Evolutionary conservation across 2,329 filamentous ascomycete genomes (phyloP).

Genomic region (Mollisia scopiformis): DNA sequence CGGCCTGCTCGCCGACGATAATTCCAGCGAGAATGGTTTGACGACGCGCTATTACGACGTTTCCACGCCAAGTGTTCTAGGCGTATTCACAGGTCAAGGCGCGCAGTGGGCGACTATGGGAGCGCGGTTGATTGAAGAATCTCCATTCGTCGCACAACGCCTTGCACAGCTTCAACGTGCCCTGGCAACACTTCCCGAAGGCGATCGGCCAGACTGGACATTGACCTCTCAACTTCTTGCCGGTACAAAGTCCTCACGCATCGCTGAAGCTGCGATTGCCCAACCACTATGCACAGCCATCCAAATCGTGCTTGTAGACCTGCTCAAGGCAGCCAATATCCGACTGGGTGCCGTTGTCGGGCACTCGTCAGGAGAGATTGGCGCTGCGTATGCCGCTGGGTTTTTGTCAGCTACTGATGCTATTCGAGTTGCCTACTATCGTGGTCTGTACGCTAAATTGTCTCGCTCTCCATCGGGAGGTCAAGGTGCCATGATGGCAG

Average conservation of each 20-base stretch:
- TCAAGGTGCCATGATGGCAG: conserved; percentile 54
- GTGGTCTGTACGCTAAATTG: conserved; percentile 36
- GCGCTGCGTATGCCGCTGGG: conserved; percentile 46
- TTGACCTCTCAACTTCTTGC: too few relatives aligned
- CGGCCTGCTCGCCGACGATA: too few relatives aligned
- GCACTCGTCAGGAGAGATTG: conserved; percentile 52
- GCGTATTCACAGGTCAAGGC: conserved; percentile 30
- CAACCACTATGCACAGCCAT: conserved; percentile 50
- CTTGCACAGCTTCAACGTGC: too few relatives aligned
- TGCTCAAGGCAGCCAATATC: conserved; percentile 46
- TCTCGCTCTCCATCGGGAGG: conserved; percentile 14
- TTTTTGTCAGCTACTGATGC: conserved; percentile 37
- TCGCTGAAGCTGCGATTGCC: conserved; percentile 32
- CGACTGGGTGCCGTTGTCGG: conserved; percentile 42
- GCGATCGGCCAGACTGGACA: too few relatives aligned
- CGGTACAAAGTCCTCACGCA: conserved; percentile 16
- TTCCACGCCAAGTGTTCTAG: conserved; percentile 9
- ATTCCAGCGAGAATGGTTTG: too few relatives aligned
- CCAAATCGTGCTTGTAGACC: conserved; percentile 47
- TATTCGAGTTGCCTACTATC: conserved; percentile 48
- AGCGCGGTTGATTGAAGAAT: too few relatives aligned
- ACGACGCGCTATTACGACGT: too few relatives aligned
- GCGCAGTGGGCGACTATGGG: conserved; percentile 30
- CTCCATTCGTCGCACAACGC: conserved; percentile 32
- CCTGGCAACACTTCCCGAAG: too few relatives aligned